Evolutionary conservation across 2,329 filamentous ascomycete species (phyloP).

Genomic region (Leptographium procerum): DNA sequence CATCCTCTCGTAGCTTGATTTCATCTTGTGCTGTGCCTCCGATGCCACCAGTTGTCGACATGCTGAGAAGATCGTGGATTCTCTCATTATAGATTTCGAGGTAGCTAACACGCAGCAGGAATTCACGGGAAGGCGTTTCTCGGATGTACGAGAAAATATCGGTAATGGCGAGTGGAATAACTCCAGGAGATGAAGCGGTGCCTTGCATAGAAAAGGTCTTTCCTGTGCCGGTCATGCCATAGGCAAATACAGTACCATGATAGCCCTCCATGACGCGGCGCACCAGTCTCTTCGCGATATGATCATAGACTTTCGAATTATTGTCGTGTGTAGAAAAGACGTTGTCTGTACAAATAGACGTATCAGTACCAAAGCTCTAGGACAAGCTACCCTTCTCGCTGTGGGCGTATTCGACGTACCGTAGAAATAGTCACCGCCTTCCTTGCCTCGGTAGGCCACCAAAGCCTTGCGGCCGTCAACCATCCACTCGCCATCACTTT

Average conservation of each 20-base stretch:
- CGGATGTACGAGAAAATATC: slow-evolving; percentile 99
- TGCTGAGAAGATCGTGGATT: slow-evolving; percentile 85
- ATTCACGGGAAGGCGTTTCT: slow-evolving; percentile 89
- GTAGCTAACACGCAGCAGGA: slow-evolving; percentile 90
- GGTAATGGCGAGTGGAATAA: slow-evolving; percentile 93
- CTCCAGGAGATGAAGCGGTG: slow-evolving; percentile 86
- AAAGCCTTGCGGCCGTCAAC: slow-evolving; percentile 75
- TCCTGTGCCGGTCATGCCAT: slow-evolving; percentile 97
- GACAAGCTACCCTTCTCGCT: not conserved
- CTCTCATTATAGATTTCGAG: slow-evolving; percentile 98
- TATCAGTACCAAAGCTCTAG: slow-evolving; percentile 7
- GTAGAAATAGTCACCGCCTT: slow-evolving; percentile 87
- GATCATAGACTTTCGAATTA: slow-evolving; percentile 90
- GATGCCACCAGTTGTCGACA: slow-evolving; percentile 47
- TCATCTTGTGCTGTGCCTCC: slow-evolving; percentile 63
- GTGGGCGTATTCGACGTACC: slow-evolving; percentile 43
- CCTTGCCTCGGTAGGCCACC: slow-evolving; percentile 74
- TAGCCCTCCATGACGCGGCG: slow-evolving; percentile 98
- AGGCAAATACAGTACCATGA: slow-evolving; percentile 95
- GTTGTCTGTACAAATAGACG: slow-evolving; percentile 61
- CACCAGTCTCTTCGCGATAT: slow-evolving; percentile 84
- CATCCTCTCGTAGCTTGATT: slow-evolving; percentile 93
- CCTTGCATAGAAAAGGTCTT: slow-evolving; percentile 99
- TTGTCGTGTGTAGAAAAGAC: slow-evolving; percentile 91
- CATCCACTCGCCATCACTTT: slow-evolving; percentile 75